These are phyloP conservation scores for Abelmoschus esculentus DNA, from an alignment of 345 rosid genomes.

Conservation along the genomic window DNA sequence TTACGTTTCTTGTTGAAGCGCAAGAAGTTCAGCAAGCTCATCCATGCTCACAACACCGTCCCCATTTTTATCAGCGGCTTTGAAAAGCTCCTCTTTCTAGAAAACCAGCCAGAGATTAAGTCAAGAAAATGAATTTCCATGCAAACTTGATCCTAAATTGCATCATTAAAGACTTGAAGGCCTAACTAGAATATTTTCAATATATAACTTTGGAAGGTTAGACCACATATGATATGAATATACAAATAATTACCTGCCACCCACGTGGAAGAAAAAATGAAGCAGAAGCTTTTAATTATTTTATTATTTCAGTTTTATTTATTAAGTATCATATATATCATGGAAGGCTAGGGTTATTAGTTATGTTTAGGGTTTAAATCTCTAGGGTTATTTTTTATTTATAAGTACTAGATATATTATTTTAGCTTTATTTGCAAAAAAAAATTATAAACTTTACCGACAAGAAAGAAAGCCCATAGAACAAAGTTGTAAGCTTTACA, in stretches of 20 bases:
- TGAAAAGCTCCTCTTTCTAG: slow-evolving; percentile 90
- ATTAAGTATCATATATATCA: too few species aligned
- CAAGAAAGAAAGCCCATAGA: too few species aligned
- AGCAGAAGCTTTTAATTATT: too few species aligned
- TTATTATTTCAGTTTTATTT: too few species aligned
- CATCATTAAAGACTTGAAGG: background rate
- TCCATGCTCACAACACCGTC: slow-evolving; percentile 87
- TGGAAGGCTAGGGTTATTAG: too few species aligned
- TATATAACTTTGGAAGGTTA: background rate
- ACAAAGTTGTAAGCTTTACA: too few species aligned
- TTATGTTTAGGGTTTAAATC: too few species aligned
- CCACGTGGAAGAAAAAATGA: too few species aligned
- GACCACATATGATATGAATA: background rate
- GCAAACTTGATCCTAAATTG: background rate
- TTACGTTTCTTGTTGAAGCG: slow-evolving; percentile 85
- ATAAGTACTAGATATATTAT: too few species aligned
- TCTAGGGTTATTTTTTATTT: too few species aligned
- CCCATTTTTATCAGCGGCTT: slow-evolving; percentile 80
- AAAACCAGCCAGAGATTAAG: slow-evolving; percentile 22
- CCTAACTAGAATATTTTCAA: slow-evolving; percentile 8
- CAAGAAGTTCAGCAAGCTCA: slow-evolving; percentile 88
- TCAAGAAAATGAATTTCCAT: slow-evolving; percentile 10
- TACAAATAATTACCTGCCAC: background rate
- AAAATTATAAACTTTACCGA: too few species aligned
- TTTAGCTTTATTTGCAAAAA: too few species aligned